Evolutionary conservation across 768 basidiomycete species (phyloP).

Genomic region (Lactarius quietus): DNA sequence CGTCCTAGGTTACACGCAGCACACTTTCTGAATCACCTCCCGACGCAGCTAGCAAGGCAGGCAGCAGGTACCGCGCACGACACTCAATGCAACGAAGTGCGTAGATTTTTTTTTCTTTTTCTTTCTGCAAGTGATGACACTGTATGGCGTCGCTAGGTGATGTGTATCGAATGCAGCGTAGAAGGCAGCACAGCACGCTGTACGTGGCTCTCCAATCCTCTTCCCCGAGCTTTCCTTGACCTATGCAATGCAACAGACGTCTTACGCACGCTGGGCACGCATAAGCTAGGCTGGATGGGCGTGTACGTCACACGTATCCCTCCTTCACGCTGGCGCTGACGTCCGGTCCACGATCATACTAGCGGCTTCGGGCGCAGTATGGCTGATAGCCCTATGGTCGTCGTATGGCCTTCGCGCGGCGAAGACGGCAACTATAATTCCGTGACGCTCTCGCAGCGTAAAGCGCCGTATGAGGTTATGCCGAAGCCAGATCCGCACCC

Average conservation of each 20-base stretch:
- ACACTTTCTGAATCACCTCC: not conserved
- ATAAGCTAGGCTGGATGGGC: constrained; percentile 30
- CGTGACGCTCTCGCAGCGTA: constrained; percentile 66
- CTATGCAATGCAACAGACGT: constrained; percentile 18
- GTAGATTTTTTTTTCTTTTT: not conserved
- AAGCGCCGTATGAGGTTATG: constrained; percentile 48
- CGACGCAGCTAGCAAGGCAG: constrained; percentile 1
- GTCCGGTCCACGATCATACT: not conserved
- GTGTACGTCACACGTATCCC: constrained; percentile 23
- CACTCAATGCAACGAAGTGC: constrained; percentile 1
- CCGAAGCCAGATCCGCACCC: constrained; percentile 54
- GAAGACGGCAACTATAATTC: constrained; percentile 39
- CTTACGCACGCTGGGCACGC: constrained; percentile 22
- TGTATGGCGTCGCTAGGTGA: not conserved
- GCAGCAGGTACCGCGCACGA: constrained; percentile 2
- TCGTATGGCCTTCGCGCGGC: constrained; percentile 60
- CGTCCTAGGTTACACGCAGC: not conserved
- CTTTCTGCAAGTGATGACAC: too few relatives aligned
- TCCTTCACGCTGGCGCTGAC: not conserved
- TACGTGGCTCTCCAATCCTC: not conserved
- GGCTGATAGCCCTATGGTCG: constrained; percentile 61
- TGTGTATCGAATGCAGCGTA: constrained; percentile 20
- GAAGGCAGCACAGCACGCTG: constrained; percentile 16
- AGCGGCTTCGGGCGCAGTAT: constrained; percentile 60
- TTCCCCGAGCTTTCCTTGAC: not conserved